A percentile compares a stretch with the other conserved stretches of the same genome.
Conservation (phyloP, 2,329 filamentous ascomycete species). For the Verticillium alfalfae region DNA sequence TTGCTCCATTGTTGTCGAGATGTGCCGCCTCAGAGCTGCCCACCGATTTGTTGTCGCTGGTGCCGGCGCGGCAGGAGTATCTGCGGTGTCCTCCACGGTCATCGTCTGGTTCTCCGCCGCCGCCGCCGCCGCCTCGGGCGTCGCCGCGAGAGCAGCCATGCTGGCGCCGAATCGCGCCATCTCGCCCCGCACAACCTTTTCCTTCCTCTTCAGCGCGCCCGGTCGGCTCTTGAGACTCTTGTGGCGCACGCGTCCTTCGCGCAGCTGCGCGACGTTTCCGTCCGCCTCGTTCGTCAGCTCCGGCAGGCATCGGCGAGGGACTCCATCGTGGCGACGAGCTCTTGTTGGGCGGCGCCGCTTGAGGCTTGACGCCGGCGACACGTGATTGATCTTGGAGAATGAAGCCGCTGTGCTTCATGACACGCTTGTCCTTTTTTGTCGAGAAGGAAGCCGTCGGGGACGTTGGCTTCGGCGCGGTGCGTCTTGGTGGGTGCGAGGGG, state of each 20-base stretch:
- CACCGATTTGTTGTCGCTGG: conserved; percentile 57
- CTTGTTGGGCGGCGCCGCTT: conserved; percentile 63
- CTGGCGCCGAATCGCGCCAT: conserved; percentile 79
- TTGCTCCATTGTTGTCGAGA: conserved; percentile 83
- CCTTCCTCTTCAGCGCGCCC: conserved; percentile 79
- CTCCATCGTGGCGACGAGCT: conserved; percentile 70
- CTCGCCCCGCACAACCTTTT: conserved; percentile 73
- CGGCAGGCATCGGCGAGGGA: conserved; percentile 77
- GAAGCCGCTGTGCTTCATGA: conserved; percentile 76
- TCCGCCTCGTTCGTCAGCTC: conserved; percentile 45
- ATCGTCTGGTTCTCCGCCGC: conserved; percentile 2
- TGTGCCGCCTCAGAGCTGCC: conserved; percentile 78
- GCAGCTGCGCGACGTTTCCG: conserved; percentile 33
- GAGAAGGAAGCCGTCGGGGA: conserved; percentile 58
- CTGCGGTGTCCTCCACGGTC: conserved; percentile 9
- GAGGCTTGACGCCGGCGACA: conserved; percentile 37
- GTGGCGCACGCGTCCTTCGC: conserved; percentile 61
- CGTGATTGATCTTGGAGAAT: conserved; percentile 72
- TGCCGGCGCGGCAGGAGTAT: conserved; percentile 9
- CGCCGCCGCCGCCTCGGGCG: conserved; percentile 17
- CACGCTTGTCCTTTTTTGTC: conserved; percentile 77
- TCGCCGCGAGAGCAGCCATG: conserved; percentile 64
- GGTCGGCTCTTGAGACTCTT: conserved; percentile 69
- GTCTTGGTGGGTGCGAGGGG: conserved; percentile 46
- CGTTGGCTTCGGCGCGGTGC: conserved; percentile 44